phyloP scores from a whole-genome alignment of 2,329 filamentous ascomycete genomes.

The Exophiala oligosperma region DNA sequence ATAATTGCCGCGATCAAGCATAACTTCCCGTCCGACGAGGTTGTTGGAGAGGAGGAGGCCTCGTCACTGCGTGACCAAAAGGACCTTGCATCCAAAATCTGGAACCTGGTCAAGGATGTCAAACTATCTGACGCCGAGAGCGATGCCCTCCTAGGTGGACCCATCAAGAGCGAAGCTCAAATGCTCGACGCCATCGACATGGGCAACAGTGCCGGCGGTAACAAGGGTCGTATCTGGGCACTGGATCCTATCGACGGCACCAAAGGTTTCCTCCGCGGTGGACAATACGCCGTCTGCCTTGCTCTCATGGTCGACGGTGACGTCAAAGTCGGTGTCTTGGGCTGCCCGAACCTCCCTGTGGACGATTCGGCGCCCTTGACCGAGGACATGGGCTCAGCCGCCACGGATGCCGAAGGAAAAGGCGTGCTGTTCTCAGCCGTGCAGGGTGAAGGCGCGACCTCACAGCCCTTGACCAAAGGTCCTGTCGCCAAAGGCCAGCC shows the following conservation, averaged over 20 bases:
- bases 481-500: constrained; percentile 51
- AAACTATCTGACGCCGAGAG: constrained; percentile 66
- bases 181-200: constrained; percentile 69
- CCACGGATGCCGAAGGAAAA: constrained; percentile 70
- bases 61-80: constrained; percentile 72
- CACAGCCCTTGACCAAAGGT: constrained; percentile 65
- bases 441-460: constrained; percentile 74
- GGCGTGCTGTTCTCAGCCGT: constrained; percentile 90
- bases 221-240: constrained; percentile 83
- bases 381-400: constrained; percentile 70
- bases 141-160: constrained; percentile 68
- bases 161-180: constrained; percentile 62
- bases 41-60: constrained; percentile 95
- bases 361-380: constrained; percentile 74
- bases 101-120: constrained; percentile 74
- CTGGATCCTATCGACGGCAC: constrained; percentile 98
- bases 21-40: constrained; percentile 86
- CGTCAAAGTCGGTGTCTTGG: constrained; percentile 90
- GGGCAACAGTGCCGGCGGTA: constrained; percentile 70
- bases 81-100: constrained; percentile 72
- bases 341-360: constrained; percentile 91
- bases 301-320: constrained; percentile 89
- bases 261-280: constrained; percentile 92
- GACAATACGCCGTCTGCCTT: constrained; percentile 95
- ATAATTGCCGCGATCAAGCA: constrained; percentile 88